Base-by-base conservation (phyloP, 164 flowering plant genomes). In the Macadamia integrifolia region DNA sequence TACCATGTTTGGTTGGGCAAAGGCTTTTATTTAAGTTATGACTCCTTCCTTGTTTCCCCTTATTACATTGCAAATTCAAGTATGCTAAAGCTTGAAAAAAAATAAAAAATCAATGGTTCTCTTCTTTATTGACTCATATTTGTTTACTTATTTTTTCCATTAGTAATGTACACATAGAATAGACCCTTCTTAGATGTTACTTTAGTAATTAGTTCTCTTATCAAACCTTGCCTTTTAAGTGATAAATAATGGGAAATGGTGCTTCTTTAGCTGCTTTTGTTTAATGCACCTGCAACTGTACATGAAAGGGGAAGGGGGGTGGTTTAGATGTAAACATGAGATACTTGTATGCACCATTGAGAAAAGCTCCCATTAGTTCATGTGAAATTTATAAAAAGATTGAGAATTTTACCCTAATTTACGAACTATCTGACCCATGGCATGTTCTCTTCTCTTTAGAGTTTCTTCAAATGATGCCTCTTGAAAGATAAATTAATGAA, bases 1-100 rank as follows among this genome's bases (percentile, higher is more conserved):
- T 35, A 23, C 30, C 42, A 52, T 68, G 75, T 68, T 64, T 67
- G 65, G 58, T 31, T 72, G 70, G 57, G 43, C 4, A 13, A 11
- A 6, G 15, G 14, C 15, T 6, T 28, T 7, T 10, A 31, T 65
- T 31, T 66, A 13, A 10, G 13, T 50, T 50, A 14, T 43, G 9
- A 43, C 48, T 5, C 6, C 7, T 23, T 23, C 23, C 48, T 9
- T 5, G 9, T 43, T 6, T 43, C 48, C 48, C 6, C 6, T 43
- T 9, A 43, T 43, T 35, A 5, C 40, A 35, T 35, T 2, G 40
- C 40, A 35, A 35, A 35, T 2, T 35, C 40, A 35, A 35, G 40
- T 2, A 35, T 35, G 40, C 40, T 35, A 35, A 35, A 35, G 3
- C 40, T 35, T 35, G 23, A 23, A 23, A 32, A 9, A 35, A 11